Base-by-base conservation (phyloP, 1,284 basidiomycete genomes). In the Puccinia coronata region DNA sequence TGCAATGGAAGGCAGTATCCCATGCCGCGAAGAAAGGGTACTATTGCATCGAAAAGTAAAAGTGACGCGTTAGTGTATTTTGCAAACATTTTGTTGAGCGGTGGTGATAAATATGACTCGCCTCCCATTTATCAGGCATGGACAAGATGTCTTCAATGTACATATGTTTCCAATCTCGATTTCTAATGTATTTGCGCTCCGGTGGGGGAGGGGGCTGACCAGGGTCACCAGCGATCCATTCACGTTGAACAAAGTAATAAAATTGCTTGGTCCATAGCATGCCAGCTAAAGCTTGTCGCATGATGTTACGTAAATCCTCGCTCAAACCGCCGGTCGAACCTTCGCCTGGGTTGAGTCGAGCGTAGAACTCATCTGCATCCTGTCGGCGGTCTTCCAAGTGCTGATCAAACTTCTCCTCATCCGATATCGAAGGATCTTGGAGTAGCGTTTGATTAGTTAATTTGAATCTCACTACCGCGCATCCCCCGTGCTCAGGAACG, bases 91-190 rank as follows among this genome's bases (percentile, higher is more conserved):
- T n/a, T 41, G 12, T 28, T 18, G 11, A 49, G 14, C 12, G 25
- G 63, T 55, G 20, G 28, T 39, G 59, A 82, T 82, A 36, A 3
- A 87, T 82, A 93, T 83, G 89, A 94, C 94, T 84, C 95, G 96
- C 89, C 87, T 99, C 96, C 96, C 96, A 98, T 91, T 98, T 98
- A 88, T 98, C 96, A 12, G 96, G 96, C 96, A 99, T 98, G 12
- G 95, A 97, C 65, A 99, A 89, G 83, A 99, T 91, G 86, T 99
- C 96, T 82, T 94, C 93, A 83, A 96, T 92, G 86, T 98, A 92
- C 88, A 99, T 89, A 87, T 99, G 96, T 82, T 91, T 92, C 95
- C 95, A 98, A 84, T 95, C 93, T 92, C 93, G 83, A 87, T 98
- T 99, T 82, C 95, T 89, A 82, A 96, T 89, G 84, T 89, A 88